Evolutionary conservation across 2,329 filamentous ascomycete genomes (phyloP), one percentile per base, ranked within the genome.

Genomic region (Aureobasidium sp.): DNA sequence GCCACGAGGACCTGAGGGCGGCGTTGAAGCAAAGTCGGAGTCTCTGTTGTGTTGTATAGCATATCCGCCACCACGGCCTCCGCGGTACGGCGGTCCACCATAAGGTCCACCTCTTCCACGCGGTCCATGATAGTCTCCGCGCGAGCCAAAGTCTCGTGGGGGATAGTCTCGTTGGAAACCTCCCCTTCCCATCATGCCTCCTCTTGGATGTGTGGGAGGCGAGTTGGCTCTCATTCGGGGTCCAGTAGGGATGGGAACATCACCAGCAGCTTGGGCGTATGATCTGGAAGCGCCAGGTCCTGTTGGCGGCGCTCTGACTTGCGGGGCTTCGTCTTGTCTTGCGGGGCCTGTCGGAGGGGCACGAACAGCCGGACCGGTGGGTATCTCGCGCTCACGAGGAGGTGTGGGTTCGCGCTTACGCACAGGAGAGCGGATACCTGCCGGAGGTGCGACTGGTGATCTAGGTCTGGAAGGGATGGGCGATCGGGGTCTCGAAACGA

Each of bases 331-430:
- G 31, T 49, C 61, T 35, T 53, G 42, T 54, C 47, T 46, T 37
- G 68, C 66, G 31, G 70, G 69, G 4, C 69, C 70, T 19, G 69
- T 68, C 6, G 70, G 69, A 33, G 69, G 69, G 29, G 67, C 67
- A 38, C 67, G 66, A 19, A 66, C 64, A 19, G 51, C 51, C 9
- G 63, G 68, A 42, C 68, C 67, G 29, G 66, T 69, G n/a, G 68
- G 69, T 50, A 66, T 66, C 40, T 66, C 62, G 17, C 65, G 61
- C 13, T 57, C 49, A 37, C 66, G 65, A 4, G 55, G 60, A 45
- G 57, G 64, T 29, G 73, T 72, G 21, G 68, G 67, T 7, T 75
- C 74, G n/a, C 70, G 69, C 60, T 69, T 69, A 31, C 71, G 69
- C n/a, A 72, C 69, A 43, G 71, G 71, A 23, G 71, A 72, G 23